Conservation (phyloP, 768 basidiomycete genomes). For the Macrolepiota fuliginosa region DNA sequence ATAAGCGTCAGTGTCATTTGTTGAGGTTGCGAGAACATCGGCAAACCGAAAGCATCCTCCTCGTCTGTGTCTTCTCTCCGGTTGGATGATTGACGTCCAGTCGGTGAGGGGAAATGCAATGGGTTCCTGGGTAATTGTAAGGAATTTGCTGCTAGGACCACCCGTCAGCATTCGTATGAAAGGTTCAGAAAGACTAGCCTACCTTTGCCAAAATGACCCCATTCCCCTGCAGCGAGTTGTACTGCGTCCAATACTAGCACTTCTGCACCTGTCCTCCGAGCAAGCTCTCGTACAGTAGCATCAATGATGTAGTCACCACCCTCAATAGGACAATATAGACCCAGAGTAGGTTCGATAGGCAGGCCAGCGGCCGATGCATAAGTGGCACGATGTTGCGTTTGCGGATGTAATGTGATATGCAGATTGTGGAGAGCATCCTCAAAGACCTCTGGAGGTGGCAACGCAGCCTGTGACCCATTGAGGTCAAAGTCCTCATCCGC, state of each 20-base stretch:
- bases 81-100: slow-evolving; percentile 21
- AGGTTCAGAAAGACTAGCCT: slow-evolving; percentile 11
- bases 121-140: slow-evolving; percentile 74
- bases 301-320: slow-evolving; percentile 85
- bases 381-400: slow-evolving; percentile 73
- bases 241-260: slow-evolving; percentile 82
- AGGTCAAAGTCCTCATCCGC: slow-evolving; percentile 32
- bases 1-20: slow-evolving; percentile 43
- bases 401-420: slow-evolving; percentile 75
- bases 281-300: slow-evolving; percentile 76
- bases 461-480: slow-evolving; percentile 26
- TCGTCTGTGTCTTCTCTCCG: slow-evolving; percentile 44
- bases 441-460: slow-evolving; percentile 76
- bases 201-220: slow-evolving; percentile 84
- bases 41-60: slow-evolving; percentile 27
- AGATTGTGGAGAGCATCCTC: slow-evolving; percentile 76
- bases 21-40: slow-evolving; percentile 28
- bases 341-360: slow-evolving; percentile 77
- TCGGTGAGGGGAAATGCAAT: slow-evolving; percentile 55
- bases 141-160: slow-evolving; percentile 58
- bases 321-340: slow-evolving; percentile 80
- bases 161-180: neutral
- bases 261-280: slow-evolving; percentile 70
- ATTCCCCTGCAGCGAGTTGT: slow-evolving; percentile 85
- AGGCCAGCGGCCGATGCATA: slow-evolving; percentile 53